Evolutionary conservation across 495 filamentous ascomycete species (phyloP), one percentile per base, ranked within the genome.

Genomic region (Penicillium goetzii): DNA sequence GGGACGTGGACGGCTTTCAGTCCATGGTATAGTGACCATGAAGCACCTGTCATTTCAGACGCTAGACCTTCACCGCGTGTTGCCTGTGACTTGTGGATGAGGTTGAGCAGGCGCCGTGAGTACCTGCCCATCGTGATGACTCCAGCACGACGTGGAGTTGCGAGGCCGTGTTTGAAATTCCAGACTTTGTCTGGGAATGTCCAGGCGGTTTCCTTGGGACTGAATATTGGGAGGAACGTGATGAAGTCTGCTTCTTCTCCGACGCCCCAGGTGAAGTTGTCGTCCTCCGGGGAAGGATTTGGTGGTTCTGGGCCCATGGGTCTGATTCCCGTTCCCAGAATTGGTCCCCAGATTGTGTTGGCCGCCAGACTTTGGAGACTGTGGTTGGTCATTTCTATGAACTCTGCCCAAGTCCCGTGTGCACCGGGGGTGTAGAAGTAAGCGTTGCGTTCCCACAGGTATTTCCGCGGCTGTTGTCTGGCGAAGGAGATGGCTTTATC

Each of bases 181-280:
- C 70, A 76, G 4, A 79, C 72, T 12, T 77, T 79, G 67, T 89
- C 78, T 34, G 78, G 80, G 61, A 85, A 83, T 25, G 85, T 78
- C 87, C 88, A 91, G n/a, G 72, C 70, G 30, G 88, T 89, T 65
- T 83, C 80, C 56, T 83, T 78, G 3, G 86, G 84, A 67, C 91
- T 85, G 76, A 90, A 89, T 26, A 91, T 88, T 7, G 90, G 90
- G 0, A 86, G 80, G 36, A 91, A 78, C 3, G 86, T 87, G 63
- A 92, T 90, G 61, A 89, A 76, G 69, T 93, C 90, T 23, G 90
- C 90, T 56, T 90, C 88, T 74, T 92, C 90, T 55, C 84, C 88
- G 17, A 90, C 84, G 26, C 90, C 90, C 90, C 89, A 92, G 56
- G 79, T 66, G 71, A 88, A 91, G 38, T 85, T 69, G 71, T 92